Evolutionary conservation across 208 protist genomes (phyloP).

Genomic region (Histomonas meleagridis): DNA sequence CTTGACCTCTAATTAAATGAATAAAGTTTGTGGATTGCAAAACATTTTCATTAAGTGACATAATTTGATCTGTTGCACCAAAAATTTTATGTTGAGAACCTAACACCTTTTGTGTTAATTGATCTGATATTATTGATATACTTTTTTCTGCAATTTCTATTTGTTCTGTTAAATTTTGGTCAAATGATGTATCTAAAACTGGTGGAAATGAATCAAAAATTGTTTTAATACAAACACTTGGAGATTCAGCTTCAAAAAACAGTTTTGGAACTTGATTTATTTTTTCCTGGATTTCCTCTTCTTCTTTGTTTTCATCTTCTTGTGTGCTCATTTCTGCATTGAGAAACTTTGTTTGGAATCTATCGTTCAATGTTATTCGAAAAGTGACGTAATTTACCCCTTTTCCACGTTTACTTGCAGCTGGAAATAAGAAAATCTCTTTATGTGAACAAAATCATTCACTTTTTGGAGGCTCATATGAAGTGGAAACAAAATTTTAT

Average conservation of each 20-base stretch:
- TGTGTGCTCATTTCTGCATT: too few relatives aligned
- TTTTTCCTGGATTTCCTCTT: background rate
- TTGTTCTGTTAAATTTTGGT: background rate
- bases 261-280: background rate
- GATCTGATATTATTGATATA: background rate
- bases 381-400: too few relatives aligned
- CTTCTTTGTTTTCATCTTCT: background rate
- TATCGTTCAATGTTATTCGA: too few relatives aligned
- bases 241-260: background rate
- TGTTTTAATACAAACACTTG: background rate
- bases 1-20: background rate
- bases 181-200: slow-evolving; percentile 1
- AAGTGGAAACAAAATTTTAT: too few relatives aligned
- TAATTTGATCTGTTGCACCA: background rate
- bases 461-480: too few relatives aligned
- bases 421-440: too few relatives aligned
- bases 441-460: too few relatives aligned
- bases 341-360: too few relatives aligned
- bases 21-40: background rate
- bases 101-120: background rate
- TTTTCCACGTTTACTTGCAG: too few relatives aligned
- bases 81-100: slow-evolving; percentile 5
- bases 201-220: background rate
- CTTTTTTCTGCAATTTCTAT: slow-evolving; percentile 4
- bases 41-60: background rate